Base-by-base conservation (phyloP, 2,329 filamentous ascomycete species). In the Neopestalotiopsis rosae region DNA sequence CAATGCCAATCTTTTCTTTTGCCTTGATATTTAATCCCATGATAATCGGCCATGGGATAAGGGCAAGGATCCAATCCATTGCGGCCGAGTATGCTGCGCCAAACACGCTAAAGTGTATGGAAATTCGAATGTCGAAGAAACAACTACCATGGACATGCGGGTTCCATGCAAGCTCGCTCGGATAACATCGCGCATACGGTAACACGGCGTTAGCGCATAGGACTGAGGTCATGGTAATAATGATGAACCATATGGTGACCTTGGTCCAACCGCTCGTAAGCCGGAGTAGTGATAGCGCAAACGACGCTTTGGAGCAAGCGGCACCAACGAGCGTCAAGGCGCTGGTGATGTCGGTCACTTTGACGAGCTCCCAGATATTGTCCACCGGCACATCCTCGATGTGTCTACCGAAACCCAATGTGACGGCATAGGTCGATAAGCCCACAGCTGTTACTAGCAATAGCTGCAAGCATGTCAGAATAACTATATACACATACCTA, bases 251-350 rank as follows among this genome's bases (percentile, higher is more conserved):
- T 24, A 82, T 72, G 7, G 76, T 66, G 4, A 63, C 61, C 49
- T 72, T 75, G 40, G 75, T 72, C 66, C 71, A 71, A 2, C 76
- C 75, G 6, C 75, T 71, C 5, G 74, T 74, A 28, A 81, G 72
- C 3, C 77, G 74, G 7, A 79, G 70, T 5, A 81, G 72, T 5
- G 79, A 80, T 3, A 81, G 65, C 10, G 78, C 79, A 58, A 83
- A 81, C 1, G 81, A 81, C 0, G 80, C 81, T 70, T 83, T 82
- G 70, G 78, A 80, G 78, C 77, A 81, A 12, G 76, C 75, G 45
- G 80, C 74, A 5, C 76, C 75, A 28, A 80, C 67, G 52, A 82
- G 57, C 20, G 69, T 65, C 57, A 70, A 68, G 30, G 68, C 40
- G 30, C 61, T 56, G 10, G 62, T 14, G 28, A 70, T 45, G 24